Conservation (phyloP, 805 yeast genomes). For the Monosporozyma solicola region DNA sequence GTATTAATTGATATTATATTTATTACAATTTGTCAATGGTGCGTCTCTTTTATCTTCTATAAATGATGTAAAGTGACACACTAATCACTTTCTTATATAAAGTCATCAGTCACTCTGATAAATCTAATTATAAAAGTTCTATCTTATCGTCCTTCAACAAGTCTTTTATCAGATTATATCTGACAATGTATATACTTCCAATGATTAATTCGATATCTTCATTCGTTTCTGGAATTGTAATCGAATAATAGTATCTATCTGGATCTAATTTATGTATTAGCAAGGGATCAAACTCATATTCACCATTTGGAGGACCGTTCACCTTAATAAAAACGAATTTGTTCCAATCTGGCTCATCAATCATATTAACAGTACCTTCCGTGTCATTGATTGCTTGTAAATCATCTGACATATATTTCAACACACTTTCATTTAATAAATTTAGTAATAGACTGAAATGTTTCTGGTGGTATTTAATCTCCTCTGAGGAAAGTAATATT, state of each 20-base stretch:
- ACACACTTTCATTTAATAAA: conserved; percentile 58
- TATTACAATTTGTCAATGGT: no score
- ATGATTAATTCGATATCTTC: conserved; percentile 49
- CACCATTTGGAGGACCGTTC: conserved; percentile 11
- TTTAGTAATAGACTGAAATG: conserved; percentile 59
- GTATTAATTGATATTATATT: no score
- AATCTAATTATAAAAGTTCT: conserved; percentile 30
- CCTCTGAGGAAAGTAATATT: conserved; percentile 44
- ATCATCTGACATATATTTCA: conserved; percentile 56
- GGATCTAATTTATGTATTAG: conserved; percentile 35
- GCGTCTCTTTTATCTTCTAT: background rate
- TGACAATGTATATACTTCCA: conserved; percentile 67
- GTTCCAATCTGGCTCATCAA: conserved; percentile 66
- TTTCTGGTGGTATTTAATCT: conserved; percentile 53
- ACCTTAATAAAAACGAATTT: conserved; percentile 62
- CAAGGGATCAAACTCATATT: conserved; percentile 11
- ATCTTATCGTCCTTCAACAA: conserved; percentile 36
- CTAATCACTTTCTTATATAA: background rate
- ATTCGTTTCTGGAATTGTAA: conserved; percentile 36
- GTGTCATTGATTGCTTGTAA: conserved; percentile 71
- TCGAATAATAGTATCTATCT: conserved; percentile 28
- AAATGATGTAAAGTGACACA: background rate
- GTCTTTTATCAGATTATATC: conserved; percentile 47
- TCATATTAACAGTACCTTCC: conserved; percentile 61
- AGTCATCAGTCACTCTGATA: no score